Base-by-base conservation (phyloP, 2,329 filamentous ascomycete genomes). In the Aspergillus brunneoviolaceus region DNA sequence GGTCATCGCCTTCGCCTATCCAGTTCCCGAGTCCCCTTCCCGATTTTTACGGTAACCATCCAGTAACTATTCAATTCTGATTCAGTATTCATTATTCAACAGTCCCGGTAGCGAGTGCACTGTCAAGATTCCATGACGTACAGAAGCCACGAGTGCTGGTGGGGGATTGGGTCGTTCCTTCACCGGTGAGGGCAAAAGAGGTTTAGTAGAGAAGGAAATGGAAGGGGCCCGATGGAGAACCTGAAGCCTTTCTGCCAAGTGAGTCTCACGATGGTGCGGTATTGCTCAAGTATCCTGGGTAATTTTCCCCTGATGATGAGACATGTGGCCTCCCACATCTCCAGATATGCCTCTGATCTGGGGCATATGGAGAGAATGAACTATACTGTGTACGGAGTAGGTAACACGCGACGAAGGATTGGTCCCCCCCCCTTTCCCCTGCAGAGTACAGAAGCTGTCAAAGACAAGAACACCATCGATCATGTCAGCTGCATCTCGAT, bases 81-180 rank as follows among this genome's bases (percentile, higher is more conserved):
- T 29, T 29, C 27, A 29, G 21, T 50, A 29, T 29, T 29, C 49
- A 50, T 25, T 55, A 47, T 55, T 25, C 53, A 39, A 55, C 42
- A 21, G 23, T 49, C 55, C 60, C 50, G 35, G 55, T 49, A 61
- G 60, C 59, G 57, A 63, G 59, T 52, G 55, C 51, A 51, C 58
- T 56, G 25, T 35, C 50, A 49, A 58, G 57, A 57, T 60, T 55
- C 59, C 52, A 67, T 73, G 71, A 72, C 70, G 69, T 63, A 64
- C 66, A 64, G 66, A 66, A 64, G 65, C 64, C 33, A 35, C 39
- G 4, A 45, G 39, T 16, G 52, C 59, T 63, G 64, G 64, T 58
- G 65, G 60, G 57, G 35, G 52, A 47, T 55, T 55, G 55, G 51
- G 58, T 39, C 49, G 52, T 49, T 49, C 31, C 47, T 57, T 64